Percentiles rank a stretch among this genome's conserved stretches.
These are phyloP conservation scores for Arthrobotrys entomopaga DNA, from an alignment of 2,329 filamentous ascomycete genomes.

Conservation along the genomic window DNA sequence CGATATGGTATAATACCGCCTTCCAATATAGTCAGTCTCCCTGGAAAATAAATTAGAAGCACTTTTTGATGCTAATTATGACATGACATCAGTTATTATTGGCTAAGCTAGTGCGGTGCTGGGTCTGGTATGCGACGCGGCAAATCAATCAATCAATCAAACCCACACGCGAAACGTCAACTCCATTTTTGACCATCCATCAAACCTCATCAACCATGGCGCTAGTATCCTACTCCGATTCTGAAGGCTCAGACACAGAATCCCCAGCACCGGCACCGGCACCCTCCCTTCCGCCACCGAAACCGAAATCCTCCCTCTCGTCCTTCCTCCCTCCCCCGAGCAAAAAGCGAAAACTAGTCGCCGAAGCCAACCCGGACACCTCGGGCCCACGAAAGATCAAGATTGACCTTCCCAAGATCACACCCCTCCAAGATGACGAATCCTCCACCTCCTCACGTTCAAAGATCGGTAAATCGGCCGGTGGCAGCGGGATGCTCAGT, in stretches of 20 bases:
- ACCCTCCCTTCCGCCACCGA: constrained; percentile 23
- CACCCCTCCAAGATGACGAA: constrained; percentile 51
- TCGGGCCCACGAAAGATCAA: constrained; percentile 57
- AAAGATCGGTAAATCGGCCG: constrained; percentile 23
- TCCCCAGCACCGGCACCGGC: constrained; percentile 13
- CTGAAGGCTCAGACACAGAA: constrained; percentile 50
- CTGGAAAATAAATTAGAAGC: no score
- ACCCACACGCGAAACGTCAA: constrained; percentile 7
- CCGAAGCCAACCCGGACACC: constrained; percentile 21
- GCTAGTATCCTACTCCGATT: constrained; percentile 54
- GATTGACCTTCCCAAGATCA: constrained; percentile 57
- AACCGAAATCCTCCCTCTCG: constrained; percentile 46
- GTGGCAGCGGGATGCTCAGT: constrained; percentile 55
- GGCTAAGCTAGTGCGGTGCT: no score
- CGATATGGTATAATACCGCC: no score
- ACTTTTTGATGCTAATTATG: no score
- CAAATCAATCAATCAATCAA: no score
- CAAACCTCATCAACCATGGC: constrained; percentile 29
- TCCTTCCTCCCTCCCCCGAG: constrained; percentile 44
- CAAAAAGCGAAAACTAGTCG: constrained; percentile 56
- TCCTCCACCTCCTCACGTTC: constrained; percentile 31
- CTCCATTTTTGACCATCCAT: neutral
- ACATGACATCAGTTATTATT: no score
- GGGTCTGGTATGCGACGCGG: neutral
- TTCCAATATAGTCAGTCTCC: no score